Conservation (phyloP, 805 yeast genomes). For the Candida maesae region DNA sequence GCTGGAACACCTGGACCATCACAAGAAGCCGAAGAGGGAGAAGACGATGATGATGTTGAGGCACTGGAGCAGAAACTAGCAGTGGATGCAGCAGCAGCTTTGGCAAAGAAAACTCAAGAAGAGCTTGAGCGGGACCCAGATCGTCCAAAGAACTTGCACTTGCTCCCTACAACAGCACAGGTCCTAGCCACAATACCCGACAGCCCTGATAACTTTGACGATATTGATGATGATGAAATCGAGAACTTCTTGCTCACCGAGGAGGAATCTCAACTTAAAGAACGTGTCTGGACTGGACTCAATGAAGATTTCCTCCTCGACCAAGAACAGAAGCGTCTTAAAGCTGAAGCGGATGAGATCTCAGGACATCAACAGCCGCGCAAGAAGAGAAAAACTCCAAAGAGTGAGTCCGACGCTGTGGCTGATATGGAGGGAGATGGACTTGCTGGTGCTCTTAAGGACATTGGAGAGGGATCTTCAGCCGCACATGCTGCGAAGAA, state of each 20-base stretch:
- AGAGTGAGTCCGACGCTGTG: slow-evolving; percentile 30
- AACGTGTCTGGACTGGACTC: slow-evolving; percentile 83
- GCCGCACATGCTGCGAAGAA: slow-evolving; percentile 79
- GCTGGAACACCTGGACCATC: slow-evolving; percentile 1
- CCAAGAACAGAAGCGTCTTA: slow-evolving; percentile 79
- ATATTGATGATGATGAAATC: slow-evolving; percentile 82
- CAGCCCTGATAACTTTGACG: slow-evolving; percentile 60
- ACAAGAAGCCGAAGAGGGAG: too few relatives aligned
- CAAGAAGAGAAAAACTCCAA: slow-evolving; percentile 42
- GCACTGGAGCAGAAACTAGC: too few relatives aligned
- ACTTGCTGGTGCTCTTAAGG: slow-evolving; percentile 41
- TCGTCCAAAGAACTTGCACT: slow-evolving; percentile 52
- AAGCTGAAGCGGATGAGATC: slow-evolving; percentile 80
- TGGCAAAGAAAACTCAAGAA: too few relatives aligned
- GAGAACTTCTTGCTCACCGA: slow-evolving; percentile 55
- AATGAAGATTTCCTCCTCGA: slow-evolving; percentile 83
- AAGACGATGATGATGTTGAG: too few relatives aligned
- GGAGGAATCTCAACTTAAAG: slow-evolving; percentile 71
- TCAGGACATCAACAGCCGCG: slow-evolving; percentile 68
- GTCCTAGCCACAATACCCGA: slow-evolving; percentile 51
- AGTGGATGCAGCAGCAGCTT: too few relatives aligned
- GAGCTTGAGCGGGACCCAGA: slow-evolving; percentile 39
- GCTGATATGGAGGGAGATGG: slow-evolving; percentile 31
- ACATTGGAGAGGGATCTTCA: slow-evolving; percentile 39
- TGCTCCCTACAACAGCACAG: slow-evolving; percentile 55